Conservation (phyloP, 2,329 filamentous ascomycete species). For the Talaromyces sp. region DNA sequence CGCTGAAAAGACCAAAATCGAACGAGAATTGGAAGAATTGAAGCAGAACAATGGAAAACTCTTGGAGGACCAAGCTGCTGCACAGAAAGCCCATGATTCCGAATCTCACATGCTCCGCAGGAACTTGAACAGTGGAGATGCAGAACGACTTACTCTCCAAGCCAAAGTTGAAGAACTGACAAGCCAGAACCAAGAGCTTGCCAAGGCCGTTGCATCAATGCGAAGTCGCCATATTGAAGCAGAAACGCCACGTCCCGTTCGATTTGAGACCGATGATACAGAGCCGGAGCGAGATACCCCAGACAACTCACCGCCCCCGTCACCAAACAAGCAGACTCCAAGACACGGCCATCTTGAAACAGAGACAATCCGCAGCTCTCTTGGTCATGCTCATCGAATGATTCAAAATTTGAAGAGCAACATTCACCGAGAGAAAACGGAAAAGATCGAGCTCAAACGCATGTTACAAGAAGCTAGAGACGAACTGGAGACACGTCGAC, state of each 20-base stretch:
- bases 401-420: slow-evolving; percentile 94
- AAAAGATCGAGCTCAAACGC: slow-evolving; percentile 91
- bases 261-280: slow-evolving; percentile 60
- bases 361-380: slow-evolving; percentile 89
- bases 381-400: slow-evolving; percentile 91
- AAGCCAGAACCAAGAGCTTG: slow-evolving; percentile 85
- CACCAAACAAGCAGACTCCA: slow-evolving; percentile 85
- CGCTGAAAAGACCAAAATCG: slow-evolving; percentile 68
- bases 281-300: slow-evolving; percentile 68
- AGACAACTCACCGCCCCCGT: slow-evolving; percentile 84
- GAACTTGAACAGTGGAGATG: slow-evolving; percentile 70
- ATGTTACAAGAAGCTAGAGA: slow-evolving; percentile 94
- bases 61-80: slow-evolving; percentile 70
- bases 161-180: slow-evolving; percentile 83
- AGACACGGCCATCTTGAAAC: slow-evolving; percentile 88
- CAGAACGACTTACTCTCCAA: slow-evolving; percentile 72
- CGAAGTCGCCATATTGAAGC: slow-evolving; percentile 65
- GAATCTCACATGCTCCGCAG: slow-evolving; percentile 81
- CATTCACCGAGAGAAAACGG: slow-evolving; percentile 95
- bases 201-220: slow-evolving; percentile 67
- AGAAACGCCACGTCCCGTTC: slow-evolving; percentile 54
- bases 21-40: slow-evolving; percentile 87
- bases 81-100: slow-evolving; percentile 78
- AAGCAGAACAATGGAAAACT: slow-evolving; percentile 75
- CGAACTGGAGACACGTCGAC: slow-evolving; percentile 69